These are phyloP conservation scores for Tuber microsphaerosporum DNA, from an alignment of 495 filamentous ascomycete genomes.

Conservation along the genomic window DNA sequence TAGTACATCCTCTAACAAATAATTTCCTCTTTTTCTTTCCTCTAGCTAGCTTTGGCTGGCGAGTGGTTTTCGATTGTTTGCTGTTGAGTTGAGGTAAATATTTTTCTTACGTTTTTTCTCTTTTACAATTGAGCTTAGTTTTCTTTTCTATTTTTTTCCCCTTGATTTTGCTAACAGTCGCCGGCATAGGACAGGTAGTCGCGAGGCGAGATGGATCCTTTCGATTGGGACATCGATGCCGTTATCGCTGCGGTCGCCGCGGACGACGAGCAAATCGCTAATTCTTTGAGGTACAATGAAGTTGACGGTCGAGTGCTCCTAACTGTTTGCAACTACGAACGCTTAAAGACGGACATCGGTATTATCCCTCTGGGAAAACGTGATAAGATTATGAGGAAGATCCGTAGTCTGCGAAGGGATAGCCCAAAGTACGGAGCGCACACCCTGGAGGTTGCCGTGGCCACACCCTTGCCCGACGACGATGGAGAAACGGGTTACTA, in stretches of 20 bases:
- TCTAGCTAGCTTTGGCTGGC: neutral
- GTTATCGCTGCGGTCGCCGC: conserved; percentile 7
- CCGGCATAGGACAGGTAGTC: neutral
- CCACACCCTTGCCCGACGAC: conserved; percentile 15
- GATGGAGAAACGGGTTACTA: neutral
- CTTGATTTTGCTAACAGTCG: neutral
- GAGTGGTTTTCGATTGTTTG: neutral
- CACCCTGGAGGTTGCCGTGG: conserved; percentile 9
- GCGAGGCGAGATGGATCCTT: conserved; percentile 21
- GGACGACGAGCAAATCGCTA: conserved; percentile 7
- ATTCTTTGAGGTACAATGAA: conserved; percentile 24
- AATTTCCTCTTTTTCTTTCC: neutral
- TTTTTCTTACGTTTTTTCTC: neutral
- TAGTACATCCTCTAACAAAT: neutral
- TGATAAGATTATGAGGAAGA: conserved; percentile 24
- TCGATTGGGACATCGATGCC: conserved; percentile 17
- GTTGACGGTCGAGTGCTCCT: conserved; percentile 31
- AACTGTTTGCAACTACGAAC: conserved; percentile 28
- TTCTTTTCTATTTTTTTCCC: neutral
- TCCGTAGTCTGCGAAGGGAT: conserved; percentile 11
- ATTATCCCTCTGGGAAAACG: conserved; percentile 30
- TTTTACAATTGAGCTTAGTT: neutral
- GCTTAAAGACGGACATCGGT: conserved; percentile 27
- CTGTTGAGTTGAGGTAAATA: neutral
- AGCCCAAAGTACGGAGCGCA: conserved; percentile 18